Percentiles rank a stretch among this genome's conserved stretches.
Conservation (phyloP, 2,329 filamentous ascomycete species). For the Alternaria atra region DNA sequence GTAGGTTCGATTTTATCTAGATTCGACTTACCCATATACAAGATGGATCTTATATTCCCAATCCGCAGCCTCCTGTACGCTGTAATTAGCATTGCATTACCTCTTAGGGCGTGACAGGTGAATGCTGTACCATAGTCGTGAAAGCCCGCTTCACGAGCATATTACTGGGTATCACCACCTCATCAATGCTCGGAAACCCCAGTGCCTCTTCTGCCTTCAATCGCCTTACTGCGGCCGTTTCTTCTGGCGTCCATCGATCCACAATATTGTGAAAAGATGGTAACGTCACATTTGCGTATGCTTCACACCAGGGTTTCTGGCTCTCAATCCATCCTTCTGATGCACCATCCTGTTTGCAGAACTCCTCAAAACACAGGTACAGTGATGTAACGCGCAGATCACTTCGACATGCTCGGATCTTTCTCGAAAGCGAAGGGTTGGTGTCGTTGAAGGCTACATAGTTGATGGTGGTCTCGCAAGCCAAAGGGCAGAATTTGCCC, state of each 20-base stretch:
- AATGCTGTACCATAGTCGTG: constrained; percentile 38
- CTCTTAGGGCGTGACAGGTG: neutral
- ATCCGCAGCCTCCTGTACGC: constrained; percentile 35
- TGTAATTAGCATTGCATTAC: constrained; percentile 2
- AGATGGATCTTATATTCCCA: constrained; percentile 43
- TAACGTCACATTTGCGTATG: constrained; percentile 31
- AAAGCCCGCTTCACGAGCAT: constrained; percentile 38
- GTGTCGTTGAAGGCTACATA: constrained; percentile 48
- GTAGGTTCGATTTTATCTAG: neutral
- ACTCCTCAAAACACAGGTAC: constrained; percentile 42
- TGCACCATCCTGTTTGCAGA: constrained; percentile 29
- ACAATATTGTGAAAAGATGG: constrained; percentile 39
- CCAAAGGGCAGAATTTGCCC: constrained; percentile 40
- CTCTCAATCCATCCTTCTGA: constrained; percentile 28
- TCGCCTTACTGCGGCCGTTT: constrained; percentile 23
- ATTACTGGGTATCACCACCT: constrained; percentile 34
- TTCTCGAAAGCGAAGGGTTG: constrained; percentile 33
- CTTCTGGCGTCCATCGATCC: constrained; percentile 31
- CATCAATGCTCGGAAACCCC: constrained; percentile 21
- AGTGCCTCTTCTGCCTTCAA: constrained; percentile 34
- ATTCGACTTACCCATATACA: constrained; percentile 35
- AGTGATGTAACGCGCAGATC: constrained; percentile 34
- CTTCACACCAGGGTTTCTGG: constrained; percentile 33
- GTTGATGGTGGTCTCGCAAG: constrained; percentile 40
- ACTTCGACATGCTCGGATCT: constrained; percentile 40